These are phyloP conservation scores for Ramaria rubella DNA, from an alignment of 768 basidiomycete species.

Conservation along the genomic window DNA sequence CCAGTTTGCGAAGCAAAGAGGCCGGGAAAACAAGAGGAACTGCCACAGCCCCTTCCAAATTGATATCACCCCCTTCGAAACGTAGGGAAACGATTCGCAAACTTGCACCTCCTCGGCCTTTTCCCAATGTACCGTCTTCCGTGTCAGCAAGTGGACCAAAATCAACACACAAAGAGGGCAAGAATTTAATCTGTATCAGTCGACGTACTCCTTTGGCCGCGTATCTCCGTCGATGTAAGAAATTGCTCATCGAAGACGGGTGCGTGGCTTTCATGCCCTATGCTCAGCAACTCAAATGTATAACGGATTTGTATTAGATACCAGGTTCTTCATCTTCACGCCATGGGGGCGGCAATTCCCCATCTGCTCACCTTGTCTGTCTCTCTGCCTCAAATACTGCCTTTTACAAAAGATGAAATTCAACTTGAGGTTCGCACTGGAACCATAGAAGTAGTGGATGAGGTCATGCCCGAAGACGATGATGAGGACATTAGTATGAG, in stretches of 20 bases:
- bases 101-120: slow-evolving; percentile 67
- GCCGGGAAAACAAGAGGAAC: background rate
- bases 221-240: slow-evolving; percentile 75
- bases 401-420: slow-evolving; percentile 57
- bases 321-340: slow-evolving; percentile 65
- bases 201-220: slow-evolving; percentile 66
- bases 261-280: slow-evolving; percentile 26
- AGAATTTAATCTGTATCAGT: slow-evolving; percentile 73
- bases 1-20: background rate
- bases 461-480: slow-evolving; percentile 68
- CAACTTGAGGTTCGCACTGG: slow-evolving; percentile 58
- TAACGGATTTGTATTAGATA: slow-evolving; percentile 38
- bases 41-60: background rate
- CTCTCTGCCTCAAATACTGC: slow-evolving; percentile 67
- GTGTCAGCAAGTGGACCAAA: slow-evolving; percentile 76
- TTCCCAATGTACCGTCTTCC: slow-evolving; percentile 66
- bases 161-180: slow-evolving; percentile 72
- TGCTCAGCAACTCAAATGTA: background rate
- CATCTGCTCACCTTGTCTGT: slow-evolving; percentile 63
- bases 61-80: background rate
- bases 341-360: slow-evolving; percentile 88
- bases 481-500: slow-evolving; percentile 56
- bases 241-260: slow-evolving; percentile 66
- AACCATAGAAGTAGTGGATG: slow-evolving; percentile 70
- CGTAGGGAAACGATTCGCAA: slow-evolving; percentile 44